Percentiles rank a stretch among this genome's conserved stretches.
Conservation (phyloP, 2,329 filamentous ascomycete species). For the Phaeomoniella chlamydospora region DNA sequence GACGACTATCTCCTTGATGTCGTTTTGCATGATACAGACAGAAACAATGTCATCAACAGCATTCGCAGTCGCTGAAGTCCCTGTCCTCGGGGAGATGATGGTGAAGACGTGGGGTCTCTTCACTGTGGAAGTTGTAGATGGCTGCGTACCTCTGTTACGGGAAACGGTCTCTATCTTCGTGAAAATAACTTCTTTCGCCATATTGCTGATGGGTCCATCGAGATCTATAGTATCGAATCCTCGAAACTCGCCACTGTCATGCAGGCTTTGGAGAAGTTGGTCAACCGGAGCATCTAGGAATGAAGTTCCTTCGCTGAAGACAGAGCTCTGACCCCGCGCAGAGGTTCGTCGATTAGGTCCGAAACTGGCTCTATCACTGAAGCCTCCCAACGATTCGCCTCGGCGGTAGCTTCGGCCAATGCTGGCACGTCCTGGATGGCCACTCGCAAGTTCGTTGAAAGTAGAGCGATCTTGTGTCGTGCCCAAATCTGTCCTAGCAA, state of each 20-base stretch:
- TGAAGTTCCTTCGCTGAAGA: constrained; percentile 39
- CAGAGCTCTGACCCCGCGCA: constrained; percentile 34
- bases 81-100: constrained; percentile 33
- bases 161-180: constrained; percentile 56
- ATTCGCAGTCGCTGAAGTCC: constrained; percentile 14
- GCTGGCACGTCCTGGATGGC: constrained; percentile 26
- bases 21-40: constrained; percentile 54
- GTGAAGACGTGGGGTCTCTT: constrained; percentile 42
- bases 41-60: constrained; percentile 19
- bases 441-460: constrained; percentile 58
- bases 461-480: constrained; percentile 67
- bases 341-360: constrained; percentile 38
- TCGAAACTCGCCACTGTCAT: constrained; percentile 41
- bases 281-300: constrained; percentile 57
- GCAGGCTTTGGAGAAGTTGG: constrained; percentile 51
- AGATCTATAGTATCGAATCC: constrained; percentile 59
- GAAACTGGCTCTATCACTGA: constrained; percentile 50
- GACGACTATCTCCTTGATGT: constrained; percentile 53
- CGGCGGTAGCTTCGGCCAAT: constrained; percentile 41
- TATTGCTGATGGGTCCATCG: constrained; percentile 56
- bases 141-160: constrained; percentile 17
- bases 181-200: constrained; percentile 59
- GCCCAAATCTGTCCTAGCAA: constrained; percentile 75
- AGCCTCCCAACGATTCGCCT: constrained; percentile 59
- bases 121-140: constrained; percentile 12